Percentiles rank a stretch among this genome's conserved stretches.
Conservation (phyloP, 768 basidiomycete species). For the Hortiboletus campestris region DNA sequence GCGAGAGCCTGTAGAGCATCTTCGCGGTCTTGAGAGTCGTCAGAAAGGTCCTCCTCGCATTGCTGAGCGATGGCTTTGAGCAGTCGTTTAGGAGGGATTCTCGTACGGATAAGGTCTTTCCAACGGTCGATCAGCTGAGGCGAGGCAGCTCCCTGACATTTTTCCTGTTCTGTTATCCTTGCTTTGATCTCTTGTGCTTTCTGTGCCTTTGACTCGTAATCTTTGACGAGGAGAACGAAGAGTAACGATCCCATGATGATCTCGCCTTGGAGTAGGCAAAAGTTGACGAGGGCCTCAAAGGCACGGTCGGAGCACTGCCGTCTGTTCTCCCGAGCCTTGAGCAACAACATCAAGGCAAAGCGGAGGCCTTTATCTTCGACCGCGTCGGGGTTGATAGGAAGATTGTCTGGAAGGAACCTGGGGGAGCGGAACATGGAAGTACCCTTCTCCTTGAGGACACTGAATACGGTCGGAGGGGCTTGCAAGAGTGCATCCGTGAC, state of each 20-base stretch:
- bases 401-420: constrained; percentile 12
- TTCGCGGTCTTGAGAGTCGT: constrained; percentile 25
- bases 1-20: constrained; percentile 59
- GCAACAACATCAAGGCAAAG: constrained; percentile 53
- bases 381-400: constrained; percentile 35
- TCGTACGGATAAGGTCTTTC: constrained; percentile 13
- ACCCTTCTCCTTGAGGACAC: constrained; percentile 17
- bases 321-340: constrained; percentile 50
- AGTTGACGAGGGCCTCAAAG: constrained; percentile 57
- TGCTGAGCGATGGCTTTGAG: constrained; percentile 32
- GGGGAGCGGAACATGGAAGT: constrained; percentile 17
- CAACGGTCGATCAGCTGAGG: constrained; percentile 20
- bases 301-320: constrained; percentile 57
- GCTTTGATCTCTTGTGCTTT: constrained; percentile 27
- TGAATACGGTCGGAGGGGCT: constrained; percentile 24
- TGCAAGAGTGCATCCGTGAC: constrained; percentile 26
- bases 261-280: constrained; percentile 75
- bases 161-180: constrained; percentile 19
- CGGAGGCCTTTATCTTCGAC: constrained; percentile 42
- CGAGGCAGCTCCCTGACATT: constrained; percentile 4
- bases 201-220: constrained; percentile 49
- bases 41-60: constrained; percentile 32
- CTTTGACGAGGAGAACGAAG: constrained; percentile 62
- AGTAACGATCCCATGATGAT: constrained; percentile 73
- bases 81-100: constrained; percentile 30